Evolutionary conservation across 2,329 filamentous ascomycete species (phyloP), one percentile per base, ranked within the genome.

Genomic region (Neurospora sp.): DNA sequence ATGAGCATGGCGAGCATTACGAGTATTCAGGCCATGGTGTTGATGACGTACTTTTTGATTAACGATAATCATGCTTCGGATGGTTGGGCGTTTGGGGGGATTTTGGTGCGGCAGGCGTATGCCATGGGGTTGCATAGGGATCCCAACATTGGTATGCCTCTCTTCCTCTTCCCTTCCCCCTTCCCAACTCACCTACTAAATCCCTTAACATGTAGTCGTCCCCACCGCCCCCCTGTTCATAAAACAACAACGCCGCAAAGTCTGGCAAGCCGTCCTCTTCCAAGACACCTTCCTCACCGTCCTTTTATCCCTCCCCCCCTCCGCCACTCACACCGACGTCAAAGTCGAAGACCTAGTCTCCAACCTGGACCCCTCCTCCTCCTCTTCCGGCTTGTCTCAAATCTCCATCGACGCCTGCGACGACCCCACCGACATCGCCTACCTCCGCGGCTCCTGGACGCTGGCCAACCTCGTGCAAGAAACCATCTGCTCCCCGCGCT

Each of bases 51-150:
- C 77, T 95, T 95, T 74, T 83, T 95, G 41, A 93, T 94, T 82
- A 95, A 95, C 75, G 91, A 95, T 78, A 93, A 93, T 75, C 91
- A 94, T 75, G 91, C 91, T 4, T 92, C 90, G 0, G 92, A 95
- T 77, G 92, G 91, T 1, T 95, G 91, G 89, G 89, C 91, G 0
- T 95, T 93, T 82, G 90, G 90, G 0, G 92, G 92, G 6, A 89
- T 95, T 36, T 79, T 93, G 28, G 89, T 92, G 73, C 85, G 91
- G 36, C 92, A 95, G 79, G 88, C 91, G 0, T 94, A 93, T 75
- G 92, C 92, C 33, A 91, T 95, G 89, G 91, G 92, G 0, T 79
- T 95, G 12, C 91, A 95, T 77, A 88, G 92, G 17, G 91, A 94
- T 75, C 92, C 92, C 0, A 91, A 93, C 70, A 88, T 92, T 71